Conservation (phyloP, 495 filamentous ascomycete species). For the Penicillium paradoxum region DNA sequence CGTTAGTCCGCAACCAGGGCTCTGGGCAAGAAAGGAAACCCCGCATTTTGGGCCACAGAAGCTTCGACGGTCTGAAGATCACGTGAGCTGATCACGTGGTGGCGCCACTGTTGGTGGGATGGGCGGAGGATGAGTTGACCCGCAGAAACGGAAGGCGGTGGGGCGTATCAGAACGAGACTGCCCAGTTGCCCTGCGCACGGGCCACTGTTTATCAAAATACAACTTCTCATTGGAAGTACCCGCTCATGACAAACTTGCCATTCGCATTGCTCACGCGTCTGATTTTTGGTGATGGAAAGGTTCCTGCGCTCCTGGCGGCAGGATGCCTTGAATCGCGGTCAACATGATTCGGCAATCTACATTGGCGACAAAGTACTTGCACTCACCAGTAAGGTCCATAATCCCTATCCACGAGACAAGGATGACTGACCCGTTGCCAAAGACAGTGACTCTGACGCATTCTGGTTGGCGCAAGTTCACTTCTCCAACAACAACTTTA, state of each 20-base stretch:
- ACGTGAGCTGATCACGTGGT: too few species aligned
- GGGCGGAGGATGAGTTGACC: too few species aligned
- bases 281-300: slow-evolving; percentile 63
- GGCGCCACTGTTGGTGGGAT: too few species aligned
- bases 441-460: slow-evolving; percentile 84
- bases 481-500: slow-evolving; percentile 90
- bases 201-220: slow-evolving; percentile 23
- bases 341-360: slow-evolving; percentile 95
- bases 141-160: not conserved
- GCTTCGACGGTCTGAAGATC: too few species aligned
- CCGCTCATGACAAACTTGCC: slow-evolving; percentile 15
- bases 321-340: slow-evolving; percentile 87
- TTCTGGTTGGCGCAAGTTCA: slow-evolving; percentile 94
- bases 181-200: slow-evolving; percentile 10
- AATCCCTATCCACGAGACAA: not conserved
- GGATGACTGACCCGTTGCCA: slow-evolving; percentile 16
- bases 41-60: too few species aligned
- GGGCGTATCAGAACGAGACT: not conserved
- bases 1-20: too few species aligned
- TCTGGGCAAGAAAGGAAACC: too few species aligned
- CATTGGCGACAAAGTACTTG: slow-evolving; percentile 92
- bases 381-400: slow-evolving; percentile 68
- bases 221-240: slow-evolving; percentile 9
- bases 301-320: slow-evolving; percentile 85
- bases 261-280: slow-evolving; percentile 3